phyloP scores from a whole-genome alignment of 2,329 filamentous ascomycete species.

The Cercospora citrullina region DNA sequence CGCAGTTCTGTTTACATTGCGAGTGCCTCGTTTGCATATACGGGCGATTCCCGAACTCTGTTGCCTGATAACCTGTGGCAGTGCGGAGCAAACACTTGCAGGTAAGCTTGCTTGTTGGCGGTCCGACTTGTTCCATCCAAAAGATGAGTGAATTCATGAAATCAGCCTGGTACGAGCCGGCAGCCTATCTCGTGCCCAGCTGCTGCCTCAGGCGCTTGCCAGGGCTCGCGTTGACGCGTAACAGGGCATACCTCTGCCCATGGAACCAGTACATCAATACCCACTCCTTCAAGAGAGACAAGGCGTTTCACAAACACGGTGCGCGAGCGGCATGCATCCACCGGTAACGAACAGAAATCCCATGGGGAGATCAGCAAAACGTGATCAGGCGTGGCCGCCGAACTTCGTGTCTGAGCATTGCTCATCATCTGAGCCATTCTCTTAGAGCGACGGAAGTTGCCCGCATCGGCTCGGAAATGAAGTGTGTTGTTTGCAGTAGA shows the following conservation, averaged over 20 bases:
- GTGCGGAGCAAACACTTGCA: too few species aligned
- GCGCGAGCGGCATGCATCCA: neutral
- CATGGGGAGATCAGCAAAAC: conserved; percentile 1
- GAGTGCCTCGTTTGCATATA: too few species aligned
- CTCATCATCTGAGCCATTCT: neutral
- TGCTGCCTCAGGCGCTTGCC: too few species aligned
- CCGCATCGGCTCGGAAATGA: neutral
- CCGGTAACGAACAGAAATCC: neutral
- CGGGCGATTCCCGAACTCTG: too few species aligned
- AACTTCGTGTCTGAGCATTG: conserved; percentile 3
- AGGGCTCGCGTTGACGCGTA: neutral
- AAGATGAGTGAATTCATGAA: too few species aligned
- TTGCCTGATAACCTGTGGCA: too few species aligned
- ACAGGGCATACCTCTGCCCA: neutral
- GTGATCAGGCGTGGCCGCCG: conserved; percentile 10
- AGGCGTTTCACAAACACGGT: conserved; percentile 3
- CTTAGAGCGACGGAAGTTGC: neutral
- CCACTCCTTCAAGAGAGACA: neutral
- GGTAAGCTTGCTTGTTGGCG: too few species aligned
- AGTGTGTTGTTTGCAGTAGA: neutral
- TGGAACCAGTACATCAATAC: neutral
- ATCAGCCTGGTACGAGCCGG: too few species aligned
- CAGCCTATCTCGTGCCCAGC: too few species aligned
- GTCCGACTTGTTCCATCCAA: too few species aligned
- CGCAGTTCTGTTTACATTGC: too few species aligned